Conservation (phyloP, 139 green algal species). For the Picochlorum sp. region DNA sequence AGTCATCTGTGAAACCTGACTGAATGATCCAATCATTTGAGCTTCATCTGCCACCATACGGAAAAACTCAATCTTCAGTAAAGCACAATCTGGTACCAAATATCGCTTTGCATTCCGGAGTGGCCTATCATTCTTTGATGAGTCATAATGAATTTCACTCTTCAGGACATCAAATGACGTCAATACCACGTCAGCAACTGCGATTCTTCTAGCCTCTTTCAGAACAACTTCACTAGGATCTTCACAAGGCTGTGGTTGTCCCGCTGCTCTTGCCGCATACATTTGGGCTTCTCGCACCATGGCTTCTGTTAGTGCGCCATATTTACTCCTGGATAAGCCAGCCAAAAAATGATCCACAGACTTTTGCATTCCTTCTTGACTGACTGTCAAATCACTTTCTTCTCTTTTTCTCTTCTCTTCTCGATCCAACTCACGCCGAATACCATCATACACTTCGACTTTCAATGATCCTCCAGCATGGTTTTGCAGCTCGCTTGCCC, state of each 20-base stretch:
- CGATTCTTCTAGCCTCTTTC: constrained; percentile 36
- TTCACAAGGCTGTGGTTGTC: not conserved
- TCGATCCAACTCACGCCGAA: not conserved
- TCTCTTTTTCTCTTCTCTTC: not conserved
- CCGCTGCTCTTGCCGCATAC: not conserved
- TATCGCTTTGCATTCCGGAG: not conserved
- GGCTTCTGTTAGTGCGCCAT: not conserved
- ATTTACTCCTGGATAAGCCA: not conserved
- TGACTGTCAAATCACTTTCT: not conserved
- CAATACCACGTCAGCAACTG: constrained; percentile 77
- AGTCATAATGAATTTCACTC: constrained; percentile 54
- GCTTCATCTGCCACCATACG: constrained; percentile 88
- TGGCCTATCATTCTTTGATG: constrained; percentile 5
- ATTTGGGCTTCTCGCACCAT: not conserved
- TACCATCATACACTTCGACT: constrained; percentile 60
- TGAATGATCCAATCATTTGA: constrained; percentile 72
- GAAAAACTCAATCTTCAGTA: constrained; percentile 81
- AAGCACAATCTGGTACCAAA: constrained; percentile 15
- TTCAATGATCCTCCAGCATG: constrained; percentile 35
- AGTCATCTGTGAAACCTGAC: constrained; percentile 70
- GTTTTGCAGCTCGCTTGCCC: constrained; percentile 39
- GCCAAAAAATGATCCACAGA: not conserved
- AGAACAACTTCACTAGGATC: constrained; percentile 1
- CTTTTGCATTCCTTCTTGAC: not conserved
- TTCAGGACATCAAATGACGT: constrained; percentile 81